Base-by-base conservation (phyloP, 2,329 filamentous ascomycete genomes). In the Sarocladium brachiariae region DNA sequence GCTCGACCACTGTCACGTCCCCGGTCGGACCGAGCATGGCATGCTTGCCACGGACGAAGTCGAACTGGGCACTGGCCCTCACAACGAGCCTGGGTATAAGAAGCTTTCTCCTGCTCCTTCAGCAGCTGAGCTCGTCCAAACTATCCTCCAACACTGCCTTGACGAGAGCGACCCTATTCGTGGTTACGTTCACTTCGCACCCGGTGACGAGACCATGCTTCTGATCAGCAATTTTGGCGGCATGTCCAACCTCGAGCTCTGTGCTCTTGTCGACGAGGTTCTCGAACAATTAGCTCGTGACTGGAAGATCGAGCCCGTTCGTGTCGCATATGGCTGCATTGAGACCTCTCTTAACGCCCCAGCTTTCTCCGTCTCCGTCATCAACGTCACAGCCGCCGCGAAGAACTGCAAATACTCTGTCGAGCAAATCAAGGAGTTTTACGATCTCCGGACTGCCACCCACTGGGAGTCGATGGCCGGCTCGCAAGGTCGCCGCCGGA, bases 301-400 rank as follows among this genome's bases (percentile, higher is more conserved):
- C 53, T 81, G 76, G 73, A 65, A 68, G 5, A 69, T 79, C 4
- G 63, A 67, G 43, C 77, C 77, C 0, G 71, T 72, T 3, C 72
- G 84, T 25, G 74, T 86, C 49, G 73, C 79, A 49, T 69, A 75
- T 0, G 85, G 85, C 1, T 82, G 79, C 24, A 76, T 84, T 51
- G 86, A 87, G 74, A 87, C 84, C 0, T 86, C 82, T 14, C 74
- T 89, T 58, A 87, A 88, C 56, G 84, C 83, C 0, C 76, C 84
- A 0, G 85, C 83, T 0, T 88, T 88, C 60, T 85, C 81, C 13
- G 74, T 88, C 5, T 85, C 83, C 3, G 58, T 88, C 46, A 67
- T 86, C 58, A 86, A 83, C 61, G 61, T 82, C 34, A 73, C 74
- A 0, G 71, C 70, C 1, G 70, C 73, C 0, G 70, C 75, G 0